Base-by-base conservation (phyloP, 306 rosid species). In the Castanea crenata region DNA sequence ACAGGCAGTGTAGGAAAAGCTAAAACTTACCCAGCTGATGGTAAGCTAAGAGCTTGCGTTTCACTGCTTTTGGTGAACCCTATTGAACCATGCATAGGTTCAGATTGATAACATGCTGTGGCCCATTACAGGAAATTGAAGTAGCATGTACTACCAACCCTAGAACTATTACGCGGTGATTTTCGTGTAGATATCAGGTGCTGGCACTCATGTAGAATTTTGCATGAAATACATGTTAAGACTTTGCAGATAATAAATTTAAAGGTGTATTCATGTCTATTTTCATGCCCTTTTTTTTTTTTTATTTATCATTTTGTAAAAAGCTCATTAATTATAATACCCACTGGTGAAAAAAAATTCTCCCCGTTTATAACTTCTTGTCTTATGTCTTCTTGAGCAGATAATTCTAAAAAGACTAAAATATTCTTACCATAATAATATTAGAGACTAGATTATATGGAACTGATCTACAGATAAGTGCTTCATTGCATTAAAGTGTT, bases 11-110 rank as follows among this genome's bases (percentile, higher is more conserved):
- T 3, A 1, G 25, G 56, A 55, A 34, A 21, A 68, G 14, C 18
- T 11, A 13, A 41, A 23, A 23, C 35, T 44, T 21, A 55, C 25
- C 52, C 77, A 57, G 20, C 77, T n/a, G 9, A 35, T 23, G 5
- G 31, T 78, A 25, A 41, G 59, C 65, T 64, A 34, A 64, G 18
- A 51, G 15, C 35, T 44, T 18, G 49, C 58, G 56, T 54, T 63
- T 58, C 74, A 55, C 71, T 58, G 64, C 74, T 74, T 58, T 35
- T 35, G 44, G 52, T 23, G 78, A 18, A 65, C 56, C 61, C 77
- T 64, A 63, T 80, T 74, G 62, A 71, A 46, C 74, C 35, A 68
- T 61, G 61, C 69, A 72, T n/a, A 71, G 67, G 56, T 57, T 81
- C 69, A 59, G 25, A 56, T 49, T 8, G 31, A 25, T 18, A 11